phyloP scores from a whole-genome alignment of 192 early-diverging fungal species.

The Bifiguratus adelaidae region DNA sequence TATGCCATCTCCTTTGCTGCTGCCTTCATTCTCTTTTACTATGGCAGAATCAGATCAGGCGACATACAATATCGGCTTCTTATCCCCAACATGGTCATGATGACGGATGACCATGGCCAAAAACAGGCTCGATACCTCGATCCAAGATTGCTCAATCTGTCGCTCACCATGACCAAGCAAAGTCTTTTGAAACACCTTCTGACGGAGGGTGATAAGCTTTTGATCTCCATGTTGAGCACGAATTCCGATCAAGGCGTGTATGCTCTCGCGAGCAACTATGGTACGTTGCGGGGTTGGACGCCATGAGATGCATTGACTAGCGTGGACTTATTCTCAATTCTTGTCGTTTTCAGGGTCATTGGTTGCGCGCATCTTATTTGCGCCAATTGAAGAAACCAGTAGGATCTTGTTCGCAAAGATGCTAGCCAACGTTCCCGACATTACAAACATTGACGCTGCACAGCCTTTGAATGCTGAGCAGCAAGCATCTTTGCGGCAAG shows the following conservation, averaged over 20 bases:
- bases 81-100: no score
- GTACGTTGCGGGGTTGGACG: slow-evolving; percentile 14
- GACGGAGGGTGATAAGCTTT: slow-evolving; percentile 95
- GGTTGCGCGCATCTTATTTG: slow-evolving; percentile 81
- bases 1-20: slow-evolving; percentile 28
- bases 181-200: slow-evolving; percentile 87
- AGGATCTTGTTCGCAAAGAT: slow-evolving; percentile 77
- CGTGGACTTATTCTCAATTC: not conserved
- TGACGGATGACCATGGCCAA: no score
- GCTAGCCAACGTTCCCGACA: slow-evolving; percentile 17
- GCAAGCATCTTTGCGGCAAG: slow-evolving; percentile 9
- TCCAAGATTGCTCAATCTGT: slow-evolving; percentile 45
- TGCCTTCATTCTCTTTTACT: not conserved
- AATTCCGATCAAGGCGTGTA: slow-evolving; percentile 62
- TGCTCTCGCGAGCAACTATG: slow-evolving; percentile 83
- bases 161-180: slow-evolving; percentile 70
- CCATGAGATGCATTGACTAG: not conserved
- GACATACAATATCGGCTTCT: no score
- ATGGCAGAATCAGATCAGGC: no score
- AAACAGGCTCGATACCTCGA: no score
- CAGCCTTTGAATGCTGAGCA: slow-evolving; percentile 5
- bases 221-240: slow-evolving; percentile 52
- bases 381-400: slow-evolving; percentile 86
- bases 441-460: not conserved
- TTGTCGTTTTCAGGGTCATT: slow-evolving; percentile 56